These are phyloP conservation scores for Tephrocybe sp. DNA, from an alignment of 768 basidiomycete species.

Conservation along the genomic window DNA sequence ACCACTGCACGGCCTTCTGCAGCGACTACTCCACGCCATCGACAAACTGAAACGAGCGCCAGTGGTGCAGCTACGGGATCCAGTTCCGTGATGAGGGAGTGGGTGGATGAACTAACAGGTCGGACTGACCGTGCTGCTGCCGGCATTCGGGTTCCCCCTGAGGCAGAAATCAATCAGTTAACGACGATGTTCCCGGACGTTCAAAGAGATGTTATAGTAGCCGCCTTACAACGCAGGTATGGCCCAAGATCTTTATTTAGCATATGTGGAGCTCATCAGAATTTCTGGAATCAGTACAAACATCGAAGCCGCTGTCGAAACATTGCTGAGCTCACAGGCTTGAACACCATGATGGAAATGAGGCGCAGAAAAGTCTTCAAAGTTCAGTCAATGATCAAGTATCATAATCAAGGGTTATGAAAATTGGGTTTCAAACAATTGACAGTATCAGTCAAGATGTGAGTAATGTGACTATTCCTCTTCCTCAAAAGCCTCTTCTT, in stretches of 20 bases:
- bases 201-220: slow-evolving; percentile 67
- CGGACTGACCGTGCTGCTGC: slow-evolving; percentile 48
- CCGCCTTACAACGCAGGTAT: slow-evolving; percentile 81
- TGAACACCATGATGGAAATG: slow-evolving; percentile 14
- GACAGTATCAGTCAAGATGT: slow-evolving; percentile 22
- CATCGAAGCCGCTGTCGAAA: slow-evolving; percentile 81
- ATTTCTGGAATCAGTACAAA: slow-evolving; percentile 49
- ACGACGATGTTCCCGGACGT: slow-evolving; percentile 83
- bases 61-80: slow-evolving; percentile 27
- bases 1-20: slow-evolving; percentile 53
- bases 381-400: slow-evolving; percentile 13
- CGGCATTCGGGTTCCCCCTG: slow-evolving; percentile 67
- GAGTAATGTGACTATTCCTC: slow-evolving; percentile 29
- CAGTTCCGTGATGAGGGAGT: slow-evolving; percentile 64
- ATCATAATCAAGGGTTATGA: slow-evolving; percentile 14
- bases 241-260: slow-evolving; percentile 21
- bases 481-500: slow-evolving; percentile 32
- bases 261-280: not conserved
- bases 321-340: slow-evolving; percentile 55
- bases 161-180: slow-evolving; percentile 73
- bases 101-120: slow-evolving; percentile 80
- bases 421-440: slow-evolving; percentile 10
- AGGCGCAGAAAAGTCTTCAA: slow-evolving; percentile 1
- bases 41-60: slow-evolving; percentile 19
- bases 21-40: slow-evolving; percentile 18